Evolutionary conservation across 257 asterid genomes (phyloP), one percentile per base, ranked within the genome.

Genomic region (Lycium barbarum): DNA sequence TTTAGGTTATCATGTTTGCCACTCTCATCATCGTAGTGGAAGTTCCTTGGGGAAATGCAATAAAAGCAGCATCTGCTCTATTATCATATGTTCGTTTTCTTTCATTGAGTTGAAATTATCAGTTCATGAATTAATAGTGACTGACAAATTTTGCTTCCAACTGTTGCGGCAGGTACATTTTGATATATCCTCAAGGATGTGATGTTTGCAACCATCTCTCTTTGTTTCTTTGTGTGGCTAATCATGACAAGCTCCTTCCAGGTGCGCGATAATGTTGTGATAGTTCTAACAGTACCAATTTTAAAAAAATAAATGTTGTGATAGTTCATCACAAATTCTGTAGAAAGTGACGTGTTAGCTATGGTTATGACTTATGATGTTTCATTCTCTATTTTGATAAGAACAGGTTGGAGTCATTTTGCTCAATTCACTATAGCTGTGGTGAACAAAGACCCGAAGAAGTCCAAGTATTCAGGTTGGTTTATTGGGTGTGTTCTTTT

Each of bases 211-310:
- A 96, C 89, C 98, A 96, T 88, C 95, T 95, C 84, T 96, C 99
- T 7, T 89, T 96, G 91, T 96, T 96, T 91, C 97, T 96, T 35
- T 96, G 99, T 81, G 98, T 96, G 85, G 99, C 98, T 45, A 92
- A 95, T 91, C 99, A 96, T 89, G 98, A 96, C 91, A 93, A 96
- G 92, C 99, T 96, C 90, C 97, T 93, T 82, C 99, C 98, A 79
- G 99, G 99, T 93, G 82, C 47, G 35, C 17, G 51, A 26, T 26
- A 55, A 68, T 79, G 53, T 45, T 84, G 53, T 68, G 63, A 65
- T 26, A 55, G 14, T 66, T 58, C 22, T 26, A 26, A 26, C 33
- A 26, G 33, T 26, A 26, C 33, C 33, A 26, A 26, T 26, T 26
- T 26, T 26, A 26, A 26, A 26, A 26, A 26, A 26, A 26, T 17